Percentiles rank a stretch among this genome's conserved stretches.
phyloP scores from a whole-genome alignment of 768 basidiomycete genomes.

The Leccinum ochraceum region DNA sequence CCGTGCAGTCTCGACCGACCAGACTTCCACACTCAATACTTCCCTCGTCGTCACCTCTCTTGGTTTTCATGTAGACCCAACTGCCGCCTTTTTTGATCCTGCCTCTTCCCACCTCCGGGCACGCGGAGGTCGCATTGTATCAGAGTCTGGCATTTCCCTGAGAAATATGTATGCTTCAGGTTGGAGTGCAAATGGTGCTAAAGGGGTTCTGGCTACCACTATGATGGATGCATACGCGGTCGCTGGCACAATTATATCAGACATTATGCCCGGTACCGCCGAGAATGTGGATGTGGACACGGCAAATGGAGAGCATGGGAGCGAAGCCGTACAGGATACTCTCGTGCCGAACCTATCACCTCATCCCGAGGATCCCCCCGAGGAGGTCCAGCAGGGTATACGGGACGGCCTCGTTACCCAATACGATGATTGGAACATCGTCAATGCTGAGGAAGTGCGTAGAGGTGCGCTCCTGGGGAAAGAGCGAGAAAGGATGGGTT shows the following conservation, averaged over 20 bases:
- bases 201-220: slow-evolving; percentile 87
- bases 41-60: slow-evolving; percentile 86
- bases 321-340: neutral
- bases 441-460: slow-evolving; percentile 71
- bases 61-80: slow-evolving; percentile 78
- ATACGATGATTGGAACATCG: slow-evolving; percentile 73
- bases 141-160: slow-evolving; percentile 38
- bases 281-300: slow-evolving; percentile 19
- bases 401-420: slow-evolving; percentile 48
- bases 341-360: slow-evolving; percentile 39
- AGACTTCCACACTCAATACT: slow-evolving; percentile 53
- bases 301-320: slow-evolving; percentile 8
- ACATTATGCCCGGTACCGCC: slow-evolving; percentile 38
- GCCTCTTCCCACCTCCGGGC: slow-evolving; percentile 57
- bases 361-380: slow-evolving; percentile 47
- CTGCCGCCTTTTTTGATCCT: slow-evolving; percentile 58
- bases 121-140: slow-evolving; percentile 49
- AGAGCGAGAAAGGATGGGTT: slow-evolving; percentile 76
- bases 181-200: slow-evolving; percentile 91
- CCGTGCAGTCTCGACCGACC: slow-evolving; percentile 56
- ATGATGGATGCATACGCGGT: slow-evolving; percentile 91
- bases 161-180: slow-evolving; percentile 86
- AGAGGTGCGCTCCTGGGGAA: slow-evolving; percentile 59
- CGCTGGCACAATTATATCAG: slow-evolving; percentile 67
- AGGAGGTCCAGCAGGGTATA: slow-evolving; percentile 46